These are phyloP conservation scores for Kodamaea neixiangensis DNA, from an alignment of 805 yeast species.

Conservation along the genomic window DNA sequence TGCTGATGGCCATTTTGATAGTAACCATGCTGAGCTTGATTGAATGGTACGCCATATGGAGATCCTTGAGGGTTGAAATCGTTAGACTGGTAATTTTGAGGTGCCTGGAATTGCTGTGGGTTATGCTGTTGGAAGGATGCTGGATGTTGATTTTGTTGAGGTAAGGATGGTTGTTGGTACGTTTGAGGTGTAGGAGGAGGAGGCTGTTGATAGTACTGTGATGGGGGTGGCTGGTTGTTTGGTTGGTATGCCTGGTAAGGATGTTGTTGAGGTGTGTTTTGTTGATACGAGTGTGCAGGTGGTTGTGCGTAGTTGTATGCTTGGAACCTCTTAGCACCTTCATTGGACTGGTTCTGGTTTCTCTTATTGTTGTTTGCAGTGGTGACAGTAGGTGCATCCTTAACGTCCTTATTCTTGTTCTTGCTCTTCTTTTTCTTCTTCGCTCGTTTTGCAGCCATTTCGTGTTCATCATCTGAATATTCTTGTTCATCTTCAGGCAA, in stretches of 20 bases:
- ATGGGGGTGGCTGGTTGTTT: slow-evolving; percentile 10
- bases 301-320: slow-evolving; percentile 24
- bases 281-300: slow-evolving; percentile 5
- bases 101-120: slow-evolving; percentile 9
- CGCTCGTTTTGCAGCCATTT: slow-evolving; percentile 64
- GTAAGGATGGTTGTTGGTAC: slow-evolving; percentile 12
- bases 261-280: not conserved
- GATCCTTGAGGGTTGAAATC: slow-evolving; percentile 12
- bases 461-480: slow-evolving; percentile 92
- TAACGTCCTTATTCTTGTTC: slow-evolving; percentile 29
- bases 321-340: slow-evolving; percentile 18
- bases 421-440: slow-evolving; percentile 61
- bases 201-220: slow-evolving; percentile 6
- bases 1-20: slow-evolving; percentile 8
- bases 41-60: slow-evolving; percentile 27
- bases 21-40: slow-evolving; percentile 18
- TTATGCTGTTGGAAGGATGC: slow-evolving; percentile 1
- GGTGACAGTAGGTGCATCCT: slow-evolving; percentile 3
- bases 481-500: slow-evolving; percentile 91
- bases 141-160: slow-evolving; percentile 10
- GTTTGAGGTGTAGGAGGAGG: slow-evolving; percentile 8
- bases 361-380: slow-evolving; percentile 10
- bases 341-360: slow-evolving; percentile 5
- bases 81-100: slow-evolving; percentile 8
- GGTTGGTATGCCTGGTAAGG: slow-evolving; percentile 11